Evolutionary conservation across 345 rosid genomes (phyloP).

Genomic region (Pistacia atlantica): DNA sequence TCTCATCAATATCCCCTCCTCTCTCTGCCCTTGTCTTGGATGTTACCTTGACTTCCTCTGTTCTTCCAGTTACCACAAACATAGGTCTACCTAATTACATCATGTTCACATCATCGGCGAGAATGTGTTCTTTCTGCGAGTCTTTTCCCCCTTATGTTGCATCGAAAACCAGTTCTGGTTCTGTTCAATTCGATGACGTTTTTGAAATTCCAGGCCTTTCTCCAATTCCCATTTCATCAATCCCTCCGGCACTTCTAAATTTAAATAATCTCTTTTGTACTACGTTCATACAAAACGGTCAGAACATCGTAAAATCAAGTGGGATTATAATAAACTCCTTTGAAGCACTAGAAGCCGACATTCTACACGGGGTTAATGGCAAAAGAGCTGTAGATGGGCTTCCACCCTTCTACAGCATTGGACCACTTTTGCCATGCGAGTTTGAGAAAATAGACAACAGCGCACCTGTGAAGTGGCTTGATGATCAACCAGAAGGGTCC

Average conservation of each 20-base stretch:
- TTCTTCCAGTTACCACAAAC: slow-evolving; percentile 20
- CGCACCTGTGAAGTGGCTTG: slow-evolving; percentile 34
- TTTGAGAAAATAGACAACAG: slow-evolving; percentile 8
- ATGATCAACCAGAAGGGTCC: slow-evolving; percentile 34
- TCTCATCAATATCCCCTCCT: slow-evolving; percentile 28
- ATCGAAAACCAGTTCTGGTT: slow-evolving; percentile 7
- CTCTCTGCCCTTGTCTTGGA: slow-evolving; percentile 36
- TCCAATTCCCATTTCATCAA: slow-evolving; percentile 29
- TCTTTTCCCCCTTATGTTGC: slow-evolving; percentile 3
- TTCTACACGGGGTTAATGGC: slow-evolving; percentile 24
- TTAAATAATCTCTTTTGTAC: slow-evolving; percentile 20
- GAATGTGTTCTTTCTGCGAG: slow-evolving; percentile 26
- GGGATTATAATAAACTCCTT: slow-evolving; percentile 44
- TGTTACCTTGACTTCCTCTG: slow-evolving; percentile 21
- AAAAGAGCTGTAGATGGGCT: slow-evolving; percentile 13
- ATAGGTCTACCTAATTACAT: slow-evolving; percentile 32
- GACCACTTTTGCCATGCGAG: slow-evolving; percentile 35
- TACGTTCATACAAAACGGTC: slow-evolving; percentile 8
- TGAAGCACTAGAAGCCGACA: slow-evolving; percentile 34
- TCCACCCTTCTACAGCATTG: slow-evolving; percentile 35
- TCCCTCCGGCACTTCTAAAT: slow-evolving; percentile 33
- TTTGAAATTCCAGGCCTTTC: slow-evolving; percentile 39
- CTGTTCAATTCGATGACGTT: slow-evolving; percentile 5
- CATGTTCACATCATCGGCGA: slow-evolving; percentile 31
- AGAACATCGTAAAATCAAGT: slow-evolving; percentile 7